Base-by-base conservation (phyloP, 2,329 filamentous ascomycete genomes). In the Trichoderma breve region DNA sequence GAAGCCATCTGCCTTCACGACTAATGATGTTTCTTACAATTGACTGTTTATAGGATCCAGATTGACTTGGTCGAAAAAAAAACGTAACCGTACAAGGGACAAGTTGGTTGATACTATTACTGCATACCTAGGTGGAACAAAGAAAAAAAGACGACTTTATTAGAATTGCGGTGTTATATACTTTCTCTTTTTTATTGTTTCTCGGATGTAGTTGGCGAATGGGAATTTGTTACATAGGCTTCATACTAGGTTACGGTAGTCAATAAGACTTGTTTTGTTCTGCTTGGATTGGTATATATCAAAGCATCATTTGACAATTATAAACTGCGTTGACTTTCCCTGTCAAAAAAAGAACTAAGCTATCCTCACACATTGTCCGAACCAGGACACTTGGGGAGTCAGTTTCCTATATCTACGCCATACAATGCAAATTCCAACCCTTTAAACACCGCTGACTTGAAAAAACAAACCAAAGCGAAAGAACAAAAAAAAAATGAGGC, bases 381-480 rank as follows among this genome's bases (percentile, higher is more conserved):
- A 36, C 30, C n/a, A 47, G 24, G 36, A 51, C 34, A 43, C 18
- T 70, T 32, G 18, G 34, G 14, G 14, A 69, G 57, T 61, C 8
- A 24, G 14, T 15, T 57, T 39, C 67, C 43, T 36, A 47, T 51
- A 53, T 36, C 39, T 62, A 30, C 67, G 67, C 67, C 67, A 51
- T 70, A 62, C 9, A 70, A 70, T 70, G 67, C 67, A 62, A 34
- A 62, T 30, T 69, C 57, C 67, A 61, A 51, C 6, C 67, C 26
- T 53, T 24, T 34, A 53, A 60, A 70, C 67, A 70, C 67, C 67
- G 21, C 26, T 53, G 21, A 34, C 53, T 24, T 14, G 18, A 51
- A 12, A 8, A 21, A 57, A 68, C 32, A 28, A 36, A 28, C 8
- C 15, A 21, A 39, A 15, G 28, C 21, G 8, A 55, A 36, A 26